Conservation (phyloP, 495 filamentous ascomycete genomes). For the Ramalina intermedia region DNA sequence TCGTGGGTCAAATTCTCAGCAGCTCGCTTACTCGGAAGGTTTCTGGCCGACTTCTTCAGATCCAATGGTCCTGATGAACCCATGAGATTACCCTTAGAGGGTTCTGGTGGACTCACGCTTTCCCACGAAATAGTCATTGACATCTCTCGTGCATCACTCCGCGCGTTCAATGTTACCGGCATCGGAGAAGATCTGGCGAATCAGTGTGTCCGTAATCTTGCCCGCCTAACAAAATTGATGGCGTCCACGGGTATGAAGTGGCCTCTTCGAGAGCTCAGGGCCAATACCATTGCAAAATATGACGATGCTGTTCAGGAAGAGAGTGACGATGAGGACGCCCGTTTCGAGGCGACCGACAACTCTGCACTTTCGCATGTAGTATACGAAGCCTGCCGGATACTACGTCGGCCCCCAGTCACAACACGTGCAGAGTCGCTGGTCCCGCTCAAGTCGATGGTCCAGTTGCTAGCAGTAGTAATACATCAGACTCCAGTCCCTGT, state of each 20-base stretch:
- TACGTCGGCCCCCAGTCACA: conserved; percentile 59
- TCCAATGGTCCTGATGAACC: conserved; percentile 38
- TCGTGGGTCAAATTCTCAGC: conserved; percentile 63
- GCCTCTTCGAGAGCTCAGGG: conserved; percentile 21
- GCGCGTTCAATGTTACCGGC: conserved; percentile 48
- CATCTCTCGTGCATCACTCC: conserved; percentile 47
- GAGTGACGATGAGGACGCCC: conserved; percentile 28
- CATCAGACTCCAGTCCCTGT: conserved; percentile 40
- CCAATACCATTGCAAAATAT: conserved; percentile 21
- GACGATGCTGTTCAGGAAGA: conserved; percentile 22
- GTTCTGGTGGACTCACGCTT: conserved; percentile 56
- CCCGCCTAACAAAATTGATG: conserved; percentile 59
- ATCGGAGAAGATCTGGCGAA: conserved; percentile 53
- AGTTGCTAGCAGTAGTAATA: conserved; percentile 49
- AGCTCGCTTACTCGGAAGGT: conserved; percentile 57
- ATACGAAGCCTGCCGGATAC: conserved; percentile 54
- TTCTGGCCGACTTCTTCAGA: conserved; percentile 64
- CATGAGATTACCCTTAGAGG: conserved; percentile 44
- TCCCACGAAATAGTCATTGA: conserved; percentile 47
- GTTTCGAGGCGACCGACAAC: conserved; percentile 20
- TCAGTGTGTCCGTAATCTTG: conserved; percentile 60
- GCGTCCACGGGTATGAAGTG: conserved; percentile 40
- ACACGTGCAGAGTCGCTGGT: conserved; percentile 44
- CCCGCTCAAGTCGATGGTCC: conserved; percentile 62
- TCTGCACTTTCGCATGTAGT: conserved; percentile 60